Evolutionary conservation across 164 flowering plant species (phyloP), one percentile per base, ranked within the genome.

Genomic region (Pachysandra terminalis): DNA sequence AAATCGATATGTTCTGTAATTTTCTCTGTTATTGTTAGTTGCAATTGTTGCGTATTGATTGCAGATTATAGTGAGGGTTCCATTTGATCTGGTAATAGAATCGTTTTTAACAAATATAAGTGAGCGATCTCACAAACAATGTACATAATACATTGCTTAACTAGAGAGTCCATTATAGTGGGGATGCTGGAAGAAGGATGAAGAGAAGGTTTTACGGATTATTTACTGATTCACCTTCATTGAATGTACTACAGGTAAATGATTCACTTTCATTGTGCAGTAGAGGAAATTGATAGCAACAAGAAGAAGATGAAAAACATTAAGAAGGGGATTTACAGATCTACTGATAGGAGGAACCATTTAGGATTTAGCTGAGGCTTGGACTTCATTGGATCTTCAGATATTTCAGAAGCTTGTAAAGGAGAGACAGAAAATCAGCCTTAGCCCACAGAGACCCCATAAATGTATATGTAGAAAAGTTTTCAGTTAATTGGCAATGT

Each of bases 321-420:
- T n/a, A n/a, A n/a, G n/a, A n/a, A n/a, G n/a, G n/a, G n/a, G n/a
- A n/a, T n/a, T n/a, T n/a, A n/a, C n/a, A n/a, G n/a, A n/a, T n/a
- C n/a, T n/a, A n/a, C 53, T 56, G 53, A 57, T 40, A n/a, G 28
- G 6, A 22, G 13, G 37, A 17, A 9, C 51, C 17, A 45, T n/a
- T 10, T 45, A 12, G 17, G 10, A 45, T 45, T 10, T 23, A 40
- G 68, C 32, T 15, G 12, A 17, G 48, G 9, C 53, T 56, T 66
- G 54, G 51, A 54, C 69, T 25, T 56, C 14, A 25, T 1, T 45
- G 19, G 21, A 15, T 53, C 59, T 57, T 55, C 15, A 24, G 17
- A 40, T 25, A 16, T 51, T 56, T 66, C 53, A 23, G 26, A 26
- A 67, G 10, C 71, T 64, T 68, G 71, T 35, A 15, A 66, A 17